Evolutionary conservation across 1,284 basidiomycete genomes (phyloP).

Genomic region (Pseudomicrostroma phylloplanum): DNA sequence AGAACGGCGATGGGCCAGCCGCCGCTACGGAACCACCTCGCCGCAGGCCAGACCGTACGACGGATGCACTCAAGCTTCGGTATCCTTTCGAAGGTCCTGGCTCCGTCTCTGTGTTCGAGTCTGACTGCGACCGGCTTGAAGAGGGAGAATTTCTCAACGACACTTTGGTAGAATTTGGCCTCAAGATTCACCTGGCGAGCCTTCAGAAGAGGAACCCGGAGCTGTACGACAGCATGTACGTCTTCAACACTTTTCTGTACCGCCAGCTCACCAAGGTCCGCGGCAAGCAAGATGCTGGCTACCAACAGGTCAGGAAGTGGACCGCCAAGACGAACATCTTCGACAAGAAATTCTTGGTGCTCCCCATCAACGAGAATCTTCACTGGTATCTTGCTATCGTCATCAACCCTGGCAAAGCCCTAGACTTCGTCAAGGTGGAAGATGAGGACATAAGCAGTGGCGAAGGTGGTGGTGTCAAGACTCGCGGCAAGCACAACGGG

Average conservation of each 20-base stretch:
- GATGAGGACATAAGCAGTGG: not conserved
- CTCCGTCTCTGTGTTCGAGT: conserved; percentile 26
- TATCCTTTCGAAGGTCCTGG: conserved; percentile 33
- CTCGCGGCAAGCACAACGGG: not conserved
- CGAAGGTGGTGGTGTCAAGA: conserved; percentile 7
- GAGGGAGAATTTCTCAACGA: conserved; percentile 65
- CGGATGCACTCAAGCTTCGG: conserved; percentile 17
- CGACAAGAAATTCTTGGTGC: conserved; percentile 79
- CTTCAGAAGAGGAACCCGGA: conserved; percentile 55
- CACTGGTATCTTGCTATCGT: conserved; percentile 98
- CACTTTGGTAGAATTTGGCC: conserved; percentile 86
- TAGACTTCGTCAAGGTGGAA: not conserved
- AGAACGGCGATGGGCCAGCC: too few relatives aligned
- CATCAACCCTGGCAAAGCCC: conserved; percentile 63
- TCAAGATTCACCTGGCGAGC: conserved; percentile 62
- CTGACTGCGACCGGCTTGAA: conserved; percentile 31
- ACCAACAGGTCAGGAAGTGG: conserved; percentile 85
- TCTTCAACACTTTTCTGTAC: conserved; percentile 98
- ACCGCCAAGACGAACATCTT: conserved; percentile 82
- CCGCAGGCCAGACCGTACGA: not conserved
- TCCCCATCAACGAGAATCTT: conserved; percentile 91
- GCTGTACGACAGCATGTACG: conserved; percentile 68
- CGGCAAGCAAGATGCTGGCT: conserved; percentile 56
- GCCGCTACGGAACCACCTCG: too few relatives aligned
- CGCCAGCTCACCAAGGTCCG: conserved; percentile 70